Evolutionary conservation across 805 yeast species (phyloP), one percentile per base, ranked within the genome.

Genomic region (Maudiozyma barnettii): DNA sequence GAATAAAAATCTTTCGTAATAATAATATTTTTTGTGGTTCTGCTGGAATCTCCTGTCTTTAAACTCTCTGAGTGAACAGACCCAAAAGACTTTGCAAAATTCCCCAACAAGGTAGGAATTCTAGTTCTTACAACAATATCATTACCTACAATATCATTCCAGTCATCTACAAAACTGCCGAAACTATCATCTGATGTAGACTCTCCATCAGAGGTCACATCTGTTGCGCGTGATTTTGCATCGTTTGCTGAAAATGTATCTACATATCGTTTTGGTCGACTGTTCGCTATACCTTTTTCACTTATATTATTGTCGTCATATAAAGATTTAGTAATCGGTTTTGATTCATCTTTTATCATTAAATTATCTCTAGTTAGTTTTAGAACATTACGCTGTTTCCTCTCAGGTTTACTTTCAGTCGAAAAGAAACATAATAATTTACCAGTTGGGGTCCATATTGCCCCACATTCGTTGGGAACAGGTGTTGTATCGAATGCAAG

Each of bases 381-480:
- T 12, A 57, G 45, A 33, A 53, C 49, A 23, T 72, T 66, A 31
- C 62, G 64, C 39, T 66, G 64, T 55, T 67, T 68, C 53, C 70
- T 66, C 37, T 69, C 66, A 57, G 43, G 33, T 48, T 66, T 69
- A 42, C 66, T 72, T 44, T 76, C 77, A 0, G 83, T 80, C 9
- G 82, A 76, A 65, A 87, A 88, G 57, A 90, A 90, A 59, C 95
- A 86, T 1, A 90, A 82, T 44, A 90, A 68, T 49, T 78, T 78
- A 0, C 96, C 96, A 3, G 78, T 75, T 12, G 79, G 74, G 0
- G 95, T 74, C 96, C 96, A 90, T 1, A 78, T 70, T 0, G 95
- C 96, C 9, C 96, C 96, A 68, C 96, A 90, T 9, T 89, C 93
- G 59, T 86, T 89, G 0, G 97, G 96, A 13, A 90, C 75, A 0